Conservation (phyloP, 306 rosid genomes). For the Luffa acutangula region DNA sequence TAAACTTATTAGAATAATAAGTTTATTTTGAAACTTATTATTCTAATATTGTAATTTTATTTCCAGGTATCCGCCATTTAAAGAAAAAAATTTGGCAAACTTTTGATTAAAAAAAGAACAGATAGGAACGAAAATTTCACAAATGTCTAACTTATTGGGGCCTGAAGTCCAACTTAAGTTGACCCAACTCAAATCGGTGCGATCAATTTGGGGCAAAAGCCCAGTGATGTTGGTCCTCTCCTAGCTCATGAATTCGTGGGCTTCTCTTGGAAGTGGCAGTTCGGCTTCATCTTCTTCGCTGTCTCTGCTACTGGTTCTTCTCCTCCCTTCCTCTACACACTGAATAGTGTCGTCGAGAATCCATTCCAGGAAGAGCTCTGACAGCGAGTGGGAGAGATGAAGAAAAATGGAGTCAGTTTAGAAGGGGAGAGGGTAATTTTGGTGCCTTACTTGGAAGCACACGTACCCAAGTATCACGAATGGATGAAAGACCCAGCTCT, state of each 20-base stretch:
- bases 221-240: background rate
- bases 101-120: too few species aligned
- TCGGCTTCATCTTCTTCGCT: background rate
- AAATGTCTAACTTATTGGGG: background rate
- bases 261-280: background rate
- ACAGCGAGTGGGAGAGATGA: conserved; percentile 12
- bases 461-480: conserved; percentile 66
- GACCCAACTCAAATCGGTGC: background rate
- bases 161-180: background rate
- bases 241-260: background rate
- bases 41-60: too few species aligned
- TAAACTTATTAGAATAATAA: too few species aligned
- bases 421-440: conserved; percentile 60
- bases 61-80: too few species aligned
- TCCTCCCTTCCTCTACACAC: background rate
- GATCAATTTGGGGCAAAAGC: background rate
- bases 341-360: background rate
- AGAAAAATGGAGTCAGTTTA: conserved; percentile 40
- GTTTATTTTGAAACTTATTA: too few species aligned
- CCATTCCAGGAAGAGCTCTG: background rate
- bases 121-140: too few species aligned
- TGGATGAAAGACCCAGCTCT: conserved; percentile 86
- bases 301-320: background rate
- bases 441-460: conserved; percentile 74
- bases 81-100: too few species aligned